Base-by-base conservation (phyloP, 2,329 filamentous ascomycete genomes). In the Fusarium goolgardi region DNA sequence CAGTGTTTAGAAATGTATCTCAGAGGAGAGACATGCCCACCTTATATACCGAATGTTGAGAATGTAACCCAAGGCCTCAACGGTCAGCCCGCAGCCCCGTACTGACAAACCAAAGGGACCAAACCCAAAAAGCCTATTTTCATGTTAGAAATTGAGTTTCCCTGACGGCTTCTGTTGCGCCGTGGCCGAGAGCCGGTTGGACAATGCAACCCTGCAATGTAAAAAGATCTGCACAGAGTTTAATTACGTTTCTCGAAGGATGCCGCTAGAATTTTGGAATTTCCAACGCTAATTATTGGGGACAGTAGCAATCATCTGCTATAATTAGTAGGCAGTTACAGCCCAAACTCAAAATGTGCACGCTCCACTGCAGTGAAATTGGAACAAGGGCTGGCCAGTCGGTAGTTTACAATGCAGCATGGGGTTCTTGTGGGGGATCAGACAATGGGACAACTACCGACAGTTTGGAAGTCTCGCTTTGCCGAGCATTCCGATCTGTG, bases 261-360 rank as follows among this genome's bases (percentile, higher is more conserved):
- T 21, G 9, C 35, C 32, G 47, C 34, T 40, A 15, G 20, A 6
- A 27, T 57, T 56, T 47, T 31, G 21, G 34, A 25, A 44, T 37
- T 63, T 45, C 27, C 39, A 57, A 39, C 51, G 37, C 25, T 45
- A 29, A 23, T 18, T 29, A 20, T 13, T 15, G 9, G 18, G 3
- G 6, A 15, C 21, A 12, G 25, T 45, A 20, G 27, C 37, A 44
- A 45, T 5, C 12, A 40, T 2, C 31, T 20, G 20, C 25, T 13
- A 7, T 44, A 3, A 3, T 3, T 21, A 20, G 16, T 20, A 29
- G 16, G 25, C 39, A 41, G 39, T 41, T 16, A 46, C 55, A 45
- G 60, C 60, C 41, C 18, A 21, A 40, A 63, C 37, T 58, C 3
- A 31, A 63, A 63, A 21, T 15, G 13, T 10, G 59, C 60, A 63